A percentile compares a stretch with the other conserved stretches of the same genome.
phyloP scores from a whole-genome alignment of 139 green algal species.

The Spirogloea muscicola region DNA sequence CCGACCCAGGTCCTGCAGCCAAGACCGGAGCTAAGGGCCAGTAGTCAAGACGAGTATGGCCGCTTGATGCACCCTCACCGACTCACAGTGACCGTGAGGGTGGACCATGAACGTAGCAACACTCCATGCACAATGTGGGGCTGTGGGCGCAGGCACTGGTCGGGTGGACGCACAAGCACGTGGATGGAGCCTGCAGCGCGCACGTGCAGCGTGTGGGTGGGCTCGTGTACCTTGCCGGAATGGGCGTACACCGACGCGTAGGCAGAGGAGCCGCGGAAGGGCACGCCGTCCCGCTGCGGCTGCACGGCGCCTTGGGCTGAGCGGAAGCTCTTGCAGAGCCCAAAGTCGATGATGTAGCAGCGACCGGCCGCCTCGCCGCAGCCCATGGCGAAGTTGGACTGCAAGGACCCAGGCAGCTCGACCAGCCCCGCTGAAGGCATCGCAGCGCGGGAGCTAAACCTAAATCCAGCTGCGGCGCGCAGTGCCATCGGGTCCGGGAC shows the following conservation, averaged over 20 bases:
- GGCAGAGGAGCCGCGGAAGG: conserved; percentile 73
- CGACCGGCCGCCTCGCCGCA: conserved; percentile 7
- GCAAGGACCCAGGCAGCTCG: neutral
- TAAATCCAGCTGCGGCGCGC: neutral
- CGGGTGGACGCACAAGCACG: too few relatives aligned
- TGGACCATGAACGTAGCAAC: neutral
- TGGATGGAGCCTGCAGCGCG: too few relatives aligned
- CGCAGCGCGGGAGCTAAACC: neutral
- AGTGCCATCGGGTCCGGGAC: too few relatives aligned
- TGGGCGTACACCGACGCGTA: conserved; percentile 75
- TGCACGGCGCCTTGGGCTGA: conserved; percentile 44
- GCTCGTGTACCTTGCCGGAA: conserved; percentile 34
- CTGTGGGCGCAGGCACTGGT: neutral
- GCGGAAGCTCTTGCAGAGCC: conserved; percentile 42
- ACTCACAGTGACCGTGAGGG: neutral
- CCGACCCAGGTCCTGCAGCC: conserved; percentile 50
- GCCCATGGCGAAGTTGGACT: conserved; percentile 47
- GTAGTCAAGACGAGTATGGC: neutral
- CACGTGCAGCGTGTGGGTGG: too few relatives aligned
- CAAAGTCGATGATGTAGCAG: conserved; percentile 50
- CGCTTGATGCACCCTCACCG: neutral
- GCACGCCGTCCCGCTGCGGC: conserved; percentile 51
- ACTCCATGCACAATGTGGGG: neutral
- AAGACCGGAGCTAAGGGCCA: neutral
- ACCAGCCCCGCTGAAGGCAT: neutral